phyloP scores from a whole-genome alignment of 257 asterid species.

The Ehretia macrophylla region DNA sequence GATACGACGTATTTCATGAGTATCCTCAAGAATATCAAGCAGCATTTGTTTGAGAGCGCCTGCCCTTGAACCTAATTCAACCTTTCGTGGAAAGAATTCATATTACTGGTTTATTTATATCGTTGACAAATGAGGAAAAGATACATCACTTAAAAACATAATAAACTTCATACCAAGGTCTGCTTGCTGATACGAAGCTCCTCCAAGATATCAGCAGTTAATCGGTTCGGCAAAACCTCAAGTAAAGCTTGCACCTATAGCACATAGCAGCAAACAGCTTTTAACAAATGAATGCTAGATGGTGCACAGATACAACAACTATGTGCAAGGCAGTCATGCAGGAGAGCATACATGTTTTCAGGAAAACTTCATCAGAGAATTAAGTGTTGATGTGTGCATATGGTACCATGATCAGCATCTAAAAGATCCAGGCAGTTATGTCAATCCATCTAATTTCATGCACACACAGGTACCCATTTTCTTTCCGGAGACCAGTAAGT shows the following conservation, averaged over 20 bases:
- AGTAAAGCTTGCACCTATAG: slow-evolving; percentile 85
- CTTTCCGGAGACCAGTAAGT: too few species aligned
- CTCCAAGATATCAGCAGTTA: slow-evolving; percentile 87
- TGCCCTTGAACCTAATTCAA: slow-evolving; percentile 92
- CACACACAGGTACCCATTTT: not conserved
- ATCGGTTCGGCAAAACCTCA: slow-evolving; percentile 91
- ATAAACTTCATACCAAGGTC: slow-evolving; percentile 48
- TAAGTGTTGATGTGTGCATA: too few species aligned
- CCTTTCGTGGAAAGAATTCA: slow-evolving; percentile 43
- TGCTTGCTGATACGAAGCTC: slow-evolving; percentile 96
- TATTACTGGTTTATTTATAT: not conserved
- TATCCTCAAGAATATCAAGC: slow-evolving; percentile 97
- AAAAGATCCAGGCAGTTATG: not conserved
- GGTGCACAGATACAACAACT: slow-evolving; percentile 8
- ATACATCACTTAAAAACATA: not conserved
- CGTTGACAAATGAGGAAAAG: not conserved
- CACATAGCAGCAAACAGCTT: slow-evolving; percentile 10
- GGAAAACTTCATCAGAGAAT: too few species aligned
- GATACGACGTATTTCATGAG: slow-evolving; percentile 85
- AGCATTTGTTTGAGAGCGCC: slow-evolving; percentile 96
- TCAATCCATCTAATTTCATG: not conserved
- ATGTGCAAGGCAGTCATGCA: not conserved
- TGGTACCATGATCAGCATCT: slow-evolving; percentile 4
- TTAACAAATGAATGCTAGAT: not conserved
- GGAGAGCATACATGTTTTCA: too few species aligned